Percentiles rank a stretch among this genome's conserved stretches.
phyloP scores from a whole-genome alignment of 495 filamentous ascomycete genomes.

The Trichocladium antarcticum region DNA sequence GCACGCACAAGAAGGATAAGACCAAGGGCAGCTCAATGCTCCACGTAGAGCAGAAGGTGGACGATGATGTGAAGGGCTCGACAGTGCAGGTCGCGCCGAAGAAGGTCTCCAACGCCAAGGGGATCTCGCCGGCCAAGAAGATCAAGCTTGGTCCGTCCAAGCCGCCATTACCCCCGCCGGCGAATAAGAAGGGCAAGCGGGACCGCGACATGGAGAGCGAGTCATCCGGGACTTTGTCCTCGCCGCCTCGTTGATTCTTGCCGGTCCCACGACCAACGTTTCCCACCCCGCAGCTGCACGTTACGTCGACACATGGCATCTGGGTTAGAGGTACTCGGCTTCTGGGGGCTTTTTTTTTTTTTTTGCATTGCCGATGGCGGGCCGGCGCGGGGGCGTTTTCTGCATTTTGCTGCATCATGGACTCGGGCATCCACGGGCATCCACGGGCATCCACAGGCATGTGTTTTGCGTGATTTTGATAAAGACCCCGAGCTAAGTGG shows the following conservation, averaged over 20 bases:
- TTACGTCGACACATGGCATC: slow-evolving; percentile 17
- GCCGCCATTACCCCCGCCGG: slow-evolving; percentile 27
- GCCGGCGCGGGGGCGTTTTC: slow-evolving; percentile 13
- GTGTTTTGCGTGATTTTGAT: background rate
- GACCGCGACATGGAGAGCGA: slow-evolving; percentile 39
- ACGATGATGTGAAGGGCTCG: slow-evolving; percentile 29
- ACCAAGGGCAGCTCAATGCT: slow-evolving; percentile 32
- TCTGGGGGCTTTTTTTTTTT: slow-evolving; percentile 11
- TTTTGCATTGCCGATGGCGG: slow-evolving; percentile 16
- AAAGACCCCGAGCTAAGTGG: no score
- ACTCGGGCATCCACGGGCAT: background rate
- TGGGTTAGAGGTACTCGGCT: no score
- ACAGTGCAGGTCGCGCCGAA: slow-evolving; percentile 37
- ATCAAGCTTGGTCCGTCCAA: slow-evolving; percentile 31
- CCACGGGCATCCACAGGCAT: background rate
- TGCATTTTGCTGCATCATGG: slow-evolving; percentile 8
- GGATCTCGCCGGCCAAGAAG: slow-evolving; percentile 37
- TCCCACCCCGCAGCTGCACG: background rate
- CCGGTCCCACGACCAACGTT: background rate
- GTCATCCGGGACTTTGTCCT: slow-evolving; percentile 41
- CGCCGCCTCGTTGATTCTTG: slow-evolving; percentile 27
- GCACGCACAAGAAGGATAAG: slow-evolving; percentile 35
- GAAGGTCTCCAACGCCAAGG: slow-evolving; percentile 29
- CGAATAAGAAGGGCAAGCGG: slow-evolving; percentile 31
- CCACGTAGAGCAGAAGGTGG: slow-evolving; percentile 32